Evolutionary conservation across 2,329 filamentous ascomycete species (phyloP).

Genomic region (Monosporascus sp.): DNA sequence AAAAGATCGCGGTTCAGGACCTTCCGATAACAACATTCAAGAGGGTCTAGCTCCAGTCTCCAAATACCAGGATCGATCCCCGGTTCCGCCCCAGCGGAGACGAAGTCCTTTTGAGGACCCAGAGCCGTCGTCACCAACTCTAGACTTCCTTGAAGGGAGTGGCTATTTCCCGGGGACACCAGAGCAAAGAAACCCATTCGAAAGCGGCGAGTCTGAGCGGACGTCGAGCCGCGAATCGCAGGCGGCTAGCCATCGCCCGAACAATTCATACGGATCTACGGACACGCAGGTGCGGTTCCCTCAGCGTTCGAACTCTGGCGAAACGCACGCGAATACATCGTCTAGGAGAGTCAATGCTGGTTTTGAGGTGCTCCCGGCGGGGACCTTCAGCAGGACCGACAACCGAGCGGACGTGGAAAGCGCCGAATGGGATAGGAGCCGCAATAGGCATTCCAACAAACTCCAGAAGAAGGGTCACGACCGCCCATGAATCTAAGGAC

Average conservation of each 20-base stretch:
- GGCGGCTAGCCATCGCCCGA: conserved; percentile 9
- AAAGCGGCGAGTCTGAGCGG: conserved; percentile 1
- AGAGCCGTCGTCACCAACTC: conserved; percentile 6
- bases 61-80: conserved; percentile 9
- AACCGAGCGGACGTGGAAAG: conserved; percentile 16
- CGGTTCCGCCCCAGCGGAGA: conserved; percentile 7
- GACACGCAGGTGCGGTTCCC: conserved; percentile 13
- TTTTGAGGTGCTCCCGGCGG: conserved; percentile 26
- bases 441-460: conserved; percentile 7
- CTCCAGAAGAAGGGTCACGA: conserved; percentile 17
- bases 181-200: conserved; percentile 11
- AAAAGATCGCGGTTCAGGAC: conserved; percentile 18
- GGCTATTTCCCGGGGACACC: neutral
- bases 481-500: conserved; percentile 5
- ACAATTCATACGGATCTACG: neutral
- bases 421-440: conserved; percentile 5
- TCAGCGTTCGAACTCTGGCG: conserved; percentile 22
- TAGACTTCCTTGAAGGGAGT: conserved; percentile 10
- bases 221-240: conserved; percentile 1
- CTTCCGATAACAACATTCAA: conserved; percentile 17
- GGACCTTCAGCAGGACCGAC: conserved; percentile 19
- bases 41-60: conserved; percentile 9
- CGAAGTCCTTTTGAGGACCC: conserved; percentile 13
- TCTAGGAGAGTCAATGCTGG: conserved; percentile 23
- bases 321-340: conserved; percentile 17